These are phyloP conservation scores for Platanus orientalis DNA, from an alignment of 164 flowering plant genomes.

Conservation along the genomic window DNA sequence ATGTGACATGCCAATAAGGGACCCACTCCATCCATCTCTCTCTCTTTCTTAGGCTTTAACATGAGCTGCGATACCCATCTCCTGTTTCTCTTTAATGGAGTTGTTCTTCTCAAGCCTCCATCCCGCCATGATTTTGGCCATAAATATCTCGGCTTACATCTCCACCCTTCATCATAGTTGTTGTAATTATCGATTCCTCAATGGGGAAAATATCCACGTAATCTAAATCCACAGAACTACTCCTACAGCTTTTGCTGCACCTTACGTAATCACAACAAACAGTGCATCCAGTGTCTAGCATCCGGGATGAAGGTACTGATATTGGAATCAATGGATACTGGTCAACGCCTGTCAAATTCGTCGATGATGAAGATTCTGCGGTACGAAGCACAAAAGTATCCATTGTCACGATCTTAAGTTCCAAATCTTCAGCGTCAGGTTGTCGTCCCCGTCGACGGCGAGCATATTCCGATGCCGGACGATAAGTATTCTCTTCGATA, in stretches of 20 bases:
- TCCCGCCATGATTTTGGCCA: slow-evolving; percentile 58
- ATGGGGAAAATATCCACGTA: slow-evolving; percentile 15
- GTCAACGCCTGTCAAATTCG: slow-evolving; percentile 23
- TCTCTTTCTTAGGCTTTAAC: too few relatives aligned
- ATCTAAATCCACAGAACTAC: slow-evolving; percentile 50
- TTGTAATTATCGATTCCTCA: not conserved
- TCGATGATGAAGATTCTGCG: slow-evolving; percentile 9
- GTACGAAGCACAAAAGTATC: slow-evolving; percentile 38
- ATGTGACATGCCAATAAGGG: too few relatives aligned
- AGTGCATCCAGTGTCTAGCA: slow-evolving; percentile 46
- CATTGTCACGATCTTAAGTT: slow-evolving; percentile 40
- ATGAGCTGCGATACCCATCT: too few relatives aligned
- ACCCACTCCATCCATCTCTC: too few relatives aligned
- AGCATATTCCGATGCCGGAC: slow-evolving; percentile 6
- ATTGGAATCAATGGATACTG: slow-evolving; percentile 50
- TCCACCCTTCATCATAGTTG: slow-evolving; percentile 13
- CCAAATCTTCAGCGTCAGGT: slow-evolving; percentile 15
- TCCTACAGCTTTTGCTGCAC: slow-evolving; percentile 47
- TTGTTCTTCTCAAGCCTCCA: slow-evolving; percentile 74
- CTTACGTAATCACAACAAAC: slow-evolving; percentile 31
- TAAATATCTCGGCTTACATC: slow-evolving; percentile 83
- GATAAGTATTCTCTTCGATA: slow-evolving; percentile 35
- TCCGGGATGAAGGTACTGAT: too few relatives aligned
- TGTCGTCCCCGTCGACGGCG: slow-evolving; percentile 13
- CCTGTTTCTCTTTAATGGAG: slow-evolving; percentile 39